Conservation (phyloP, 768 basidiomycete genomes). For the Paxillus ammoniavirescens region DNA sequence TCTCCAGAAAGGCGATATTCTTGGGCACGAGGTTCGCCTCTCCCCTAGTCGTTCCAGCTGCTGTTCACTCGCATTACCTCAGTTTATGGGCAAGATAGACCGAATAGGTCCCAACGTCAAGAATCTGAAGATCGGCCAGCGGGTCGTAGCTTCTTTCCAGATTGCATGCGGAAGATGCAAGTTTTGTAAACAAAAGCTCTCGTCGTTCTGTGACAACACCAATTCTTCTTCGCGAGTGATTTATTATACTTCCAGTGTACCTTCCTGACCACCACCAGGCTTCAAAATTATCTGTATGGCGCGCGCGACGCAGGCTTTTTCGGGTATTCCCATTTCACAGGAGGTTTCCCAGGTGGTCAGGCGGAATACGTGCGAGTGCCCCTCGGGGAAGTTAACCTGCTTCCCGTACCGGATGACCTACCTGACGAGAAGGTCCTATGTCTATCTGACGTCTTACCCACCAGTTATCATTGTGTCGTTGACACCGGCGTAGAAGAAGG, state of each 20-base stretch:
- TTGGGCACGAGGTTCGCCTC: slow-evolving; percentile 60
- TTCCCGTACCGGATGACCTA: slow-evolving; percentile 65
- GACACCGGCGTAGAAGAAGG: slow-evolving; percentile 74
- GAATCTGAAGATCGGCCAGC: slow-evolving; percentile 59
- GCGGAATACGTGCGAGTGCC: slow-evolving; percentile 76
- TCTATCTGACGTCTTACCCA: slow-evolving; percentile 64
- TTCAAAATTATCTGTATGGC: slow-evolving; percentile 62
- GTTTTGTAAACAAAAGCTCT: slow-evolving; percentile 72
- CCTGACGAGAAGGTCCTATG: slow-evolving; percentile 60
- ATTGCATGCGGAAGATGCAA: slow-evolving; percentile 71
- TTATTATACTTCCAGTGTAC: slow-evolving; percentile 5
- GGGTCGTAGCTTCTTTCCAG: slow-evolving; percentile 80
- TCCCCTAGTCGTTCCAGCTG: not conserved
- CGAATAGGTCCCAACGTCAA: slow-evolving; percentile 63
- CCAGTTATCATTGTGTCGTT: slow-evolving; percentile 70
- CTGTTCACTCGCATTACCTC: not conserved
- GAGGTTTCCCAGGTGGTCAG: slow-evolving; percentile 54
- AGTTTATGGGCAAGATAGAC: slow-evolving; percentile 71
- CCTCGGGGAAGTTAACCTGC: slow-evolving; percentile 66
- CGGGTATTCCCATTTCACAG: slow-evolving; percentile 69
- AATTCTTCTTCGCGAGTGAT: slow-evolving; percentile 56
- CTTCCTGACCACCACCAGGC: slow-evolving; percentile 27
- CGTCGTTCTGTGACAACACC: slow-evolving; percentile 72
- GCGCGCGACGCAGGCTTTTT: slow-evolving; percentile 70
- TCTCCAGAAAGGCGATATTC: slow-evolving; percentile 70